These are phyloP conservation scores for Amaranthus palmeri DNA, from an alignment of 148 eudicot genomes.

Conservation along the genomic window DNA sequence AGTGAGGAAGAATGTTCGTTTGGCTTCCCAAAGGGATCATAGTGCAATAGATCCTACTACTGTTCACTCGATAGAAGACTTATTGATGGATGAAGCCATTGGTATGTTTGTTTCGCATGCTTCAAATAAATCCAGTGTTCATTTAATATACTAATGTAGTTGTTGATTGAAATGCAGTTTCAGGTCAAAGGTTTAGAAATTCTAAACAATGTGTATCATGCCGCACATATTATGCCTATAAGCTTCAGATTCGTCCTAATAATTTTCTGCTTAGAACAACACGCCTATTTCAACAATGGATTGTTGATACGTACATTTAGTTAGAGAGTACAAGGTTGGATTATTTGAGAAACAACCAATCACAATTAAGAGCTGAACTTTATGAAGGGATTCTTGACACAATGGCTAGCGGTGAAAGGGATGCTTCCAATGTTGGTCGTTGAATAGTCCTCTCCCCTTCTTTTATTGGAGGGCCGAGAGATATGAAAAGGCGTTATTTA, in stretches of 20 bases:
- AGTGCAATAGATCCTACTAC: not conserved
- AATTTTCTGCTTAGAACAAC: not conserved
- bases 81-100: not conserved
- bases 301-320: not conserved
- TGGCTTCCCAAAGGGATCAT: not conserved
- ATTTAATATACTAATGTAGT: too few relatives aligned
- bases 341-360: not conserved
- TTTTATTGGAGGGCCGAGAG: slow-evolving; percentile 2
- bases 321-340: not conserved
- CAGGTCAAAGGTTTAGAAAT: too few relatives aligned
- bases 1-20: not conserved
- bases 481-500: not conserved
- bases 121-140: too few relatives aligned
- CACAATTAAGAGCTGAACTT: not conserved
- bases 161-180: too few relatives aligned
- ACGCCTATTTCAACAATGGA: not conserved
- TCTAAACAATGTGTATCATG: not conserved
- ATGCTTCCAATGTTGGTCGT: not conserved
- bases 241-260: not conserved
- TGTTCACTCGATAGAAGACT: not conserved
- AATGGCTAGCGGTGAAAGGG: not conserved
- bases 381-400: not conserved
- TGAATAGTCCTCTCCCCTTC: not conserved
- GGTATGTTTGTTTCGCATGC: not conserved
- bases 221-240: not conserved